These are phyloP conservation scores for Fusarium sp. DNA, from an alignment of 2,329 filamentous ascomycete genomes.

Conservation along the genomic window DNA sequence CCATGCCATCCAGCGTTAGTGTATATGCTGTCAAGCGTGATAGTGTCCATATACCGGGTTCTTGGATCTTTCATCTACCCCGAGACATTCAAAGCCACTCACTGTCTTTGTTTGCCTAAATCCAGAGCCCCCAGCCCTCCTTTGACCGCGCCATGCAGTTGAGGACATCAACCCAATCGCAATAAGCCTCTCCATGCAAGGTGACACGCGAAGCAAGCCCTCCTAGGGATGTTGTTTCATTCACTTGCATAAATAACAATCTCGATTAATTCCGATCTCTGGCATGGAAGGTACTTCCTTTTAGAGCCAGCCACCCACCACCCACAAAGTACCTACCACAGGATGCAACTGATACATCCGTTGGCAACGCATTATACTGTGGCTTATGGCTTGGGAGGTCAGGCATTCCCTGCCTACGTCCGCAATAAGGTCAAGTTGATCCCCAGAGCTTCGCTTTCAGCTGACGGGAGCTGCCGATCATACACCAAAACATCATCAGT, in stretches of 20 bases:
- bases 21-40: not conserved
- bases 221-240: conserved; percentile 12
- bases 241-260: conserved; percentile 13
- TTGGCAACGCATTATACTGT: conserved; percentile 5
- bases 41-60: conserved; percentile 28
- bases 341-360: conserved; percentile 9
- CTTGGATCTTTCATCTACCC: conserved; percentile 20
- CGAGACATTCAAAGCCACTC: conserved; percentile 31
- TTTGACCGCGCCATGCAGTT: conserved; percentile 12
- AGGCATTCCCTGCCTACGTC: conserved; percentile 7
- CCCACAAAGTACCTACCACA: not conserved
- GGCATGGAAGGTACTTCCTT: conserved; percentile 1
- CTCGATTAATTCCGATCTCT: conserved; percentile 13
- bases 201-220: conserved; percentile 2
- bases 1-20: not conserved
- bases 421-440: conserved; percentile 2
- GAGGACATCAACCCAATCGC: conserved; percentile 5
- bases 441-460: not conserved
- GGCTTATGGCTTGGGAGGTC: not conserved
- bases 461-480: conserved; percentile 1
- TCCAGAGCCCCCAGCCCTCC: not conserved
- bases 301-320: not conserved
- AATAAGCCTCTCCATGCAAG: conserved; percentile 14
- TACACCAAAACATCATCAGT: not conserved
- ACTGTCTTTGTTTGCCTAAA: conserved; percentile 11